Base-by-base conservation (phyloP, 306 rosid species). In the Calophaca sinica region DNA sequence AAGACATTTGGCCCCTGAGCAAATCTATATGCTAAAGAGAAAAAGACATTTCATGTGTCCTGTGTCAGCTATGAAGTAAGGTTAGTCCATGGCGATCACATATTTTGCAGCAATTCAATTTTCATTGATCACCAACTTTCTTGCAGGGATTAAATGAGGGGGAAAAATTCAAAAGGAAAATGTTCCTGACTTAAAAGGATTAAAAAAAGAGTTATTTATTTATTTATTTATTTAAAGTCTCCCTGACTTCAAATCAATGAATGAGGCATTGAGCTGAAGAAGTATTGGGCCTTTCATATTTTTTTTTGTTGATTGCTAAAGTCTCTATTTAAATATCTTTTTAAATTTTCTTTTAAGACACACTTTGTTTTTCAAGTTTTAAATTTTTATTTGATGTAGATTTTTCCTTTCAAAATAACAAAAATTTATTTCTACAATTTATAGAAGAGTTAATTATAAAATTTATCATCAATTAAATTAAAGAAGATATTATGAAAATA, bases 21-120 rank as follows among this genome's bases (percentile, higher is more conserved):
- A 42, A 7, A 63, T 72, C 68, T 72, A n/a, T 57, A 29, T 14
- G 44, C 54, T 6, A 14, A 65, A 79, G 55, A 72, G 81, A 81
- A 70, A 70, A 50, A 12, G 78, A 74, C 79, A 53, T 5, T 55
- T 74, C 76, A 66, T 57, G 51, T 6, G 46, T 70, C 46, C 12
- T 31, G 26, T 33, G 57, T 70, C 74, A 51, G 84, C 50, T 28
- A 6, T 41, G 65, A 66, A 44, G 51, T 48, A 28, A 62, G 59
- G 57, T 31, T 38, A 14, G 50, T 33, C 14, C 45, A 60, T 45
- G 20, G 14, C 51, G 8, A 6, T 58, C 41, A 74, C 75, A 61
- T 62, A 55, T 9, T 31, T 39, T 5, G 28, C 55, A 55, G 71
- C 50, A 38, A 32, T 46, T 70, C 9, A 31, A 62, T 74, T 62